Conservation (phyloP, 495 filamentous ascomycete genomes). For the Penicillium maclennaniae region DNA sequence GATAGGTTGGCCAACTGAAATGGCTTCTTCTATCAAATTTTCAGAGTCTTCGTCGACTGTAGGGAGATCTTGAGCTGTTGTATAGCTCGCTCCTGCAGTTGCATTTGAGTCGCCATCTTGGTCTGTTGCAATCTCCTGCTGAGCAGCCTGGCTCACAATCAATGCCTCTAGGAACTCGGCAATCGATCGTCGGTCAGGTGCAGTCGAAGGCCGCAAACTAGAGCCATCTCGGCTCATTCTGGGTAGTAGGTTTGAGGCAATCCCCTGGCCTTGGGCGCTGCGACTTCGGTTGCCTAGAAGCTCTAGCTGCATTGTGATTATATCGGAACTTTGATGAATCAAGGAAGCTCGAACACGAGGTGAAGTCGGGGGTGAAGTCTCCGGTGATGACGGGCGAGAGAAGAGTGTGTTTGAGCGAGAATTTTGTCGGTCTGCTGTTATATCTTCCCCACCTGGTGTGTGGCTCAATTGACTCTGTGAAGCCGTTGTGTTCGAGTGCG, state of each 20-base stretch:
- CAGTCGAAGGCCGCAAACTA: constrained; percentile 10
- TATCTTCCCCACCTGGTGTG: constrained; percentile 9
- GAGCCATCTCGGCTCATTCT: constrained; percentile 13
- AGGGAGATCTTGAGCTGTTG: constrained; percentile 11
- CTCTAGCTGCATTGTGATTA: constrained; percentile 50
- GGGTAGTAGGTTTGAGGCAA: constrained; percentile 10
- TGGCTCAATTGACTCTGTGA: constrained; percentile 14
- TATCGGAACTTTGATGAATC: constrained; percentile 44
- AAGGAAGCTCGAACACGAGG: constrained; percentile 45
- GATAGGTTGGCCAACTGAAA: neutral
- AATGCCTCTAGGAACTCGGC: constrained; percentile 37
- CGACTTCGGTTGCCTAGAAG: constrained; percentile 36
- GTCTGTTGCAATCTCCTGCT: constrained; percentile 8
- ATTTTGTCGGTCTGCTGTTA: constrained; percentile 18
- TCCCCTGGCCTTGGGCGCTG: constrained; percentile 17
- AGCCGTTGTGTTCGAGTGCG: constrained; percentile 12
- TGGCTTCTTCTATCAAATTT: neutral
- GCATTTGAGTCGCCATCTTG: constrained; percentile 25
- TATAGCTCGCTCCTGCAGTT: constrained; percentile 16
- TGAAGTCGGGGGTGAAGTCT: constrained; percentile 43
- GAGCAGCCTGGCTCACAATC: constrained; percentile 26
- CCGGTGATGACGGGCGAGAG: constrained; percentile 40
- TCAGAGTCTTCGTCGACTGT: constrained; percentile 8
- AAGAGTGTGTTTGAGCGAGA: constrained; percentile 44
- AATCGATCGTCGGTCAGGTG: constrained; percentile 30